Evolutionary conservation across 805 yeast genomes (phyloP), one percentile per base, ranked within the genome.

Genomic region (Saturnispora besseyi): DNA sequence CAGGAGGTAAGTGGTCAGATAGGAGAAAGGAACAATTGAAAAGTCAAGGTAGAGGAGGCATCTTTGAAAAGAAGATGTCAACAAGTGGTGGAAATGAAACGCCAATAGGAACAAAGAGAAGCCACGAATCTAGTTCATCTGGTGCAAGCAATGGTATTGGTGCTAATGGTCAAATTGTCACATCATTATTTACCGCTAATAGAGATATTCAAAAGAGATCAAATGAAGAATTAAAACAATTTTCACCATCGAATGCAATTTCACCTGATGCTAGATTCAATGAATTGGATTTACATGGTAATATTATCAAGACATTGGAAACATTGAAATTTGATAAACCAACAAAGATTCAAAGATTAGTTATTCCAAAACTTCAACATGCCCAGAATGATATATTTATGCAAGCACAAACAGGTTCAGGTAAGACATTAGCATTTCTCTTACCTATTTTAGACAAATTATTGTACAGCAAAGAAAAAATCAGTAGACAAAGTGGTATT

Each of bases 371-470:
- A 46, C 63, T 81, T 29, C 45, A 47, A 13, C 48, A 43, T 56
- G 73, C 41, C 40, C 45, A 36, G 46, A 66, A 71, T 31, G 99
- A 93, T 66, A 69, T 89, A 50, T 85, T 93, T 57, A 85, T 93
- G 44, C 95, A 89, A 62, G 96, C 99, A 0, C 97, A 95, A 67
- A 93, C 99, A 0, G 99, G 99, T 48, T 90, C 98, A 0, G 99
- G 99, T 66, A 93, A 93, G 66, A 93, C 99, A 0, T 67, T 93
- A 50, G 82, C 98, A 0, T 95, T 86, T 63, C 70, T 84, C 3
- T 68, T 95, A 36, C 99, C 99, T 1, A 82, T 95, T 21, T 65
- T 91, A 54, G 81, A 86, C 55, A 76, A 79, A 52, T 71, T 93
- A 41, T 44, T 56, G 36, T 29, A 44, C 18, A 78, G 88, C 78